These are phyloP conservation scores for Fraxinus quadrangulata DNA, from an alignment of 257 asterid genomes.

Conservation along the genomic window DNA sequence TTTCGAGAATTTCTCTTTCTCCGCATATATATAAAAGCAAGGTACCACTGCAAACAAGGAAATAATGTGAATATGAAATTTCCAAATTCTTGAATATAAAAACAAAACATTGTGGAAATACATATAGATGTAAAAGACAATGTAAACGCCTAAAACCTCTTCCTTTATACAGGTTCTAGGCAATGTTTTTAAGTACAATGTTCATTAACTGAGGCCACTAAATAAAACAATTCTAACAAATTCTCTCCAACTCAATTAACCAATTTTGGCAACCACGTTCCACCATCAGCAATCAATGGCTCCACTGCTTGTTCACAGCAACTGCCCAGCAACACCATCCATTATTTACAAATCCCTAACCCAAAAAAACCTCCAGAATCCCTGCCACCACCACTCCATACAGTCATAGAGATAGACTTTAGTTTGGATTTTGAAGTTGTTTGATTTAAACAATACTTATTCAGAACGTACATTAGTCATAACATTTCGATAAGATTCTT, in stretches of 20 bases:
- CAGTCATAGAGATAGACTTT: no score
- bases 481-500: no score
- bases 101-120: background rate
- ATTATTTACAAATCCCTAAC: no score
- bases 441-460: no score
- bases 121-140: background rate
- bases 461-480: no score
- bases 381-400: no score
- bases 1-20: slow-evolving; percentile 58
- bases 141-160: background rate
- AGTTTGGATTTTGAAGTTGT: no score
- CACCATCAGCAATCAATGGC: no score
- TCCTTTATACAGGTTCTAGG: background rate
- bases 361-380: no score
- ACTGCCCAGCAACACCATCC: no score
- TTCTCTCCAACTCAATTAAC: background rate
- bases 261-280: background rate
- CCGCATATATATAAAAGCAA: slow-evolving; percentile 72
- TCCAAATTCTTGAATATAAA: background rate
- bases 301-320: no score
- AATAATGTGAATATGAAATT: slow-evolving; percentile 11
- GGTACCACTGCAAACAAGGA: slow-evolving; percentile 63
- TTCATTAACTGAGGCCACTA: background rate
- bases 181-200: background rate
- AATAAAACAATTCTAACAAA: background rate